Evolutionary conservation across 805 yeast genomes (phyloP).

Genomic region (Candida taoyuanica): DNA sequence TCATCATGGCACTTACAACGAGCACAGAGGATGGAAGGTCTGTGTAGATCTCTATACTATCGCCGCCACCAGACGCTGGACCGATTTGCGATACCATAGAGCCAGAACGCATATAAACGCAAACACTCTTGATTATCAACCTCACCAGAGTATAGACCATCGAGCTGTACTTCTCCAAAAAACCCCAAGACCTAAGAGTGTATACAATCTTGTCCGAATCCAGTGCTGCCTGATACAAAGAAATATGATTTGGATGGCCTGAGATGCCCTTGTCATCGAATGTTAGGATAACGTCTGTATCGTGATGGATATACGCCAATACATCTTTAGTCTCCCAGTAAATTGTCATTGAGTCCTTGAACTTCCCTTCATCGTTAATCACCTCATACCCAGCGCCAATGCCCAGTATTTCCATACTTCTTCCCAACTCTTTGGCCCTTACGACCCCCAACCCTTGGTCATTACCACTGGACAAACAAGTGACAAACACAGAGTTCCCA

Average conservation of each 20-base stretch:
- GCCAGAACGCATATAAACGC: too few relatives aligned
- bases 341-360: slow-evolving; percentile 63
- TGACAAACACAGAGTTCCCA: slow-evolving; percentile 47
- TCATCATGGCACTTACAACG: slow-evolving; percentile 66
- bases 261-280: slow-evolving; percentile 85
- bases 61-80: too few relatives aligned
- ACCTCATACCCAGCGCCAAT: slow-evolving; percentile 35
- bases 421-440: slow-evolving; percentile 55
- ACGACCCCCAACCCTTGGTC: slow-evolving; percentile 66
- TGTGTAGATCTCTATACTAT: slow-evolving; percentile 31
- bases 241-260: slow-evolving; percentile 78
- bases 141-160: slow-evolving; percentile 28
- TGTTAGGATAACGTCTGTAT: slow-evolving; percentile 50
- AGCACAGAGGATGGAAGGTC: slow-evolving; percentile 27
- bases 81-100: too few relatives aligned
- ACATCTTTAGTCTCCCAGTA: slow-evolving; percentile 56
- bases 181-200: slow-evolving; percentile 30
- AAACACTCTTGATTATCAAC: too few relatives aligned
- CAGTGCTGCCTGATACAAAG: slow-evolving; percentile 46
- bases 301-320: slow-evolving; percentile 31
- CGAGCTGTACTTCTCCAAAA: slow-evolving; percentile 44
- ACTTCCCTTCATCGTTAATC: slow-evolving; percentile 41
- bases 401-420: slow-evolving; percentile 53
- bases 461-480: slow-evolving; percentile 77
- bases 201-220: slow-evolving; percentile 18